Conservation (phyloP, 2,329 filamentous ascomycete genomes). For the Fusarium subtropicale region DNA sequence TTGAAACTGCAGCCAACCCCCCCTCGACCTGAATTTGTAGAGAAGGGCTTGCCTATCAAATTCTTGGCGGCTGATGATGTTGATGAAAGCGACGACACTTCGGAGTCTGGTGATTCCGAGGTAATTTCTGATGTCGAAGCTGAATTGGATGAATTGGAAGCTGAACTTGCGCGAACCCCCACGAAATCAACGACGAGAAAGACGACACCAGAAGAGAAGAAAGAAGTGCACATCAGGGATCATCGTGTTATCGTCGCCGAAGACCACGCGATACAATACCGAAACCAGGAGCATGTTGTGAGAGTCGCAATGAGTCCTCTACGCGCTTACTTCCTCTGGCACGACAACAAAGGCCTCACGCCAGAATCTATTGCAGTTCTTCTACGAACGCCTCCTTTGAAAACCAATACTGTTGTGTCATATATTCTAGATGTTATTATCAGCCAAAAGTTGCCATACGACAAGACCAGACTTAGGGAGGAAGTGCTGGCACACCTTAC, state of each 20-base stretch:
- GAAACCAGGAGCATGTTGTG: constrained; percentile 43
- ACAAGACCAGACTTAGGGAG: constrained; percentile 57
- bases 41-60: constrained; percentile 73
- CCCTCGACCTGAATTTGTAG: constrained; percentile 75
- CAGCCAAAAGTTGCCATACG: constrained; percentile 63
- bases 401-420: constrained; percentile 63
- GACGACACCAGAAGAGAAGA: background rate
- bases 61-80: constrained; percentile 52
- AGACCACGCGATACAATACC: constrained; percentile 53
- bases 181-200: background rate
- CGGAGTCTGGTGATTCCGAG: constrained; percentile 45
- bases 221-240: constrained; percentile 47
- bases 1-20: constrained; percentile 75
- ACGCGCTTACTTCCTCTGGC: constrained; percentile 74
- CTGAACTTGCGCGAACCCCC: background rate
- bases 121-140: constrained; percentile 25
- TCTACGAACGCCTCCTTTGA: constrained; percentile 70
- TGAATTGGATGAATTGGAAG: background rate
- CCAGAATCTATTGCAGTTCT: constrained; percentile 64
- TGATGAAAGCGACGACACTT: constrained; percentile 50
- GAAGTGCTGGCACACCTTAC: constrained; percentile 58
- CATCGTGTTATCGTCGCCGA: constrained; percentile 59
- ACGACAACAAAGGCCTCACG: constrained; percentile 61
- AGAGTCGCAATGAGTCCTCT: constrained; percentile 54
- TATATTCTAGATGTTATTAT: constrained; percentile 70